phyloP scores from a whole-genome alignment of 2,329 filamentous ascomycete genomes.

The Chrysoporthe austroafricana region DNA sequence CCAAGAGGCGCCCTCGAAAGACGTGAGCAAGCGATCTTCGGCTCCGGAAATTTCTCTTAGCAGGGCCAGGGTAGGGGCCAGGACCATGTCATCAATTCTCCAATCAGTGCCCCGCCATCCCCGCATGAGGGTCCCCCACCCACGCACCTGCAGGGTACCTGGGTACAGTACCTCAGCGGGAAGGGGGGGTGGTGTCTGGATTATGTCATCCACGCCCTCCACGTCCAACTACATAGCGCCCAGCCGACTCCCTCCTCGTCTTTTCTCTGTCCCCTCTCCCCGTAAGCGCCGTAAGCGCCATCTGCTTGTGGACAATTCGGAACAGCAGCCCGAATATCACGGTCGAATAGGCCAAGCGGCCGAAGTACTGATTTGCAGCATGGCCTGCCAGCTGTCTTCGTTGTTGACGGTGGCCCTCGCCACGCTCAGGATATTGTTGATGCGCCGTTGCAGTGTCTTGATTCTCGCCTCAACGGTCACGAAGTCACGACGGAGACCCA shows the following conservation, averaged over 20 bases:
- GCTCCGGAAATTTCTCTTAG: slow-evolving; percentile 2
- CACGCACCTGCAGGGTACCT: neutral
- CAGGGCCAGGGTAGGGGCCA: neutral
- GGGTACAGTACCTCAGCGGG: neutral
- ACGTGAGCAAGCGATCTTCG: neutral
- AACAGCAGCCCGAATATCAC: slow-evolving; percentile 2
- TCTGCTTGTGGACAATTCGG: no score
- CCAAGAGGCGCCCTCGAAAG: neutral
- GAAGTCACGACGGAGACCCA: neutral
- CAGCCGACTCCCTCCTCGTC: no score
- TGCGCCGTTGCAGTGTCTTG: neutral
- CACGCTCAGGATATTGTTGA: slow-evolving; percentile 2
- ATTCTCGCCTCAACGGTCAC: neutral
- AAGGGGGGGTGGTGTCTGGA: no score
- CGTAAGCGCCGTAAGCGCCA: no score
- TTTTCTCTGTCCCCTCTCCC: no score
- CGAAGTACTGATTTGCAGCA: slow-evolving; percentile 2
- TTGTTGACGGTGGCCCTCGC: slow-evolving; percentile 6
- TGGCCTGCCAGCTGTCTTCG: slow-evolving; percentile 1
- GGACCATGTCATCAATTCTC: neutral
- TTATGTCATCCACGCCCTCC: no score
- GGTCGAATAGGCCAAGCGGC: neutral
- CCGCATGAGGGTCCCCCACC: neutral
- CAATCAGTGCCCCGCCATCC: neutral
- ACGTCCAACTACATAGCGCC: no score